Evolutionary conservation across 805 yeast genomes (phyloP).

Genomic region (Myxozyma lipomycoides): DNA sequence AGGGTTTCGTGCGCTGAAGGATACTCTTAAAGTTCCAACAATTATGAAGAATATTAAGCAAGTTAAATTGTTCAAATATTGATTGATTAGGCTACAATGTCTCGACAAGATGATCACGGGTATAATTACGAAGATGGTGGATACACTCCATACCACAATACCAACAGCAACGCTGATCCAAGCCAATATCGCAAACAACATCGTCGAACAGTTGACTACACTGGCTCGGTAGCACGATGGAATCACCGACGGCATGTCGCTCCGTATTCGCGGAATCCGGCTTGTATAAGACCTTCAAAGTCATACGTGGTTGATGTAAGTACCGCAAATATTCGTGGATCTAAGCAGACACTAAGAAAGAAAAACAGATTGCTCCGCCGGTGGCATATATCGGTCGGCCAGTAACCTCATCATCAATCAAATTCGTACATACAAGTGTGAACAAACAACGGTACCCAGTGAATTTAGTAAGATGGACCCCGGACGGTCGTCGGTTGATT

Average conservation of each 20-base stretch:
- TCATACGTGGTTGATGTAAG: conserved; percentile 49
- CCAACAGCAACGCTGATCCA: conserved; percentile 4
- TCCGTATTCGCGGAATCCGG: conserved; percentile 18
- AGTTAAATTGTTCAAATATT: too few relatives aligned
- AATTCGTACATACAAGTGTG: conserved; percentile 84
- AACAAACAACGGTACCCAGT: conserved; percentile 84
- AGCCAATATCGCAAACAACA: too few relatives aligned
- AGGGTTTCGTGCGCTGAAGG: too few relatives aligned
- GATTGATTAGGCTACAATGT: too few relatives aligned
- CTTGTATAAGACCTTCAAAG: conserved; percentile 53
- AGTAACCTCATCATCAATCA: conserved; percentile 62
- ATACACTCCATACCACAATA: background rate
- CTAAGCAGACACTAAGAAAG: too few relatives aligned
- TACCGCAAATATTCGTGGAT: too few relatives aligned
- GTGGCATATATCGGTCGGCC: conserved; percentile 51
- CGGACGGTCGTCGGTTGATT: conserved; percentile 85
- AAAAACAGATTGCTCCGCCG: conserved; percentile 60
- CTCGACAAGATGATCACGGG: too few relatives aligned
- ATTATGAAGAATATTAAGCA: too few relatives aligned
- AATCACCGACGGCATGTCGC: conserved; percentile 45
- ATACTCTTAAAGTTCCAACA: too few relatives aligned
- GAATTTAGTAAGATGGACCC: conserved; percentile 68
- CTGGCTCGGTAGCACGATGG: conserved; percentile 67
- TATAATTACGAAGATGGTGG: too few relatives aligned
- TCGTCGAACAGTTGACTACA: conserved; percentile 60